These are phyloP conservation scores for Umbellularia californica DNA, from an alignment of 164 flowering plant species.

Conservation along the genomic window DNA sequence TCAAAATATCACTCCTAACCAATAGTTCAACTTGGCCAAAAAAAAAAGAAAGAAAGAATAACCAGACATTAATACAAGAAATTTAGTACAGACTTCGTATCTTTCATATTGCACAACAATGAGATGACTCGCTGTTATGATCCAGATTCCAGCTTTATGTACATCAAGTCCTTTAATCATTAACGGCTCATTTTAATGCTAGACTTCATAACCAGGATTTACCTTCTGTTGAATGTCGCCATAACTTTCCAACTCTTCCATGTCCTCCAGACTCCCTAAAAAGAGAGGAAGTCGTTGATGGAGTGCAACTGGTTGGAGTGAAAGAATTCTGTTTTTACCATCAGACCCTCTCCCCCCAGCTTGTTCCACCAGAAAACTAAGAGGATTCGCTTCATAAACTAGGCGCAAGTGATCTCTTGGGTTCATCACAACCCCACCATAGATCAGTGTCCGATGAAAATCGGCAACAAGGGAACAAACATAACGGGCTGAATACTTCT, in stretches of 20 bases:
- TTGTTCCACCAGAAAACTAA: constrained; percentile 87
- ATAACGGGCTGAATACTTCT: constrained; percentile 94
- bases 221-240: constrained; percentile 88
- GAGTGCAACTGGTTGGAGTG: constrained; percentile 73
- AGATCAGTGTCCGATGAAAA: constrained; percentile 81
- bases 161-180: not conserved
- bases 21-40: too few relatives aligned
- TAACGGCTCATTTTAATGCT: constrained; percentile 3
- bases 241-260: constrained; percentile 86
- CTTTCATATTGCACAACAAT: not conserved
- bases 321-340: constrained; percentile 76
- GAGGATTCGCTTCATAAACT: constrained; percentile 91
- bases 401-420: constrained; percentile 95
- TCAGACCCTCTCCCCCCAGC: constrained; percentile 94
- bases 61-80: not conserved
- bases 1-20: too few relatives aligned
- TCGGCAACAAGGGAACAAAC: constrained; percentile 96
- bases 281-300: constrained; percentile 94
- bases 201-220: constrained; percentile 94
- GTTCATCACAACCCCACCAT: constrained; percentile 94
- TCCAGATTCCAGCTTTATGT: not conserved
- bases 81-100: not conserved
- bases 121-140: not conserved
- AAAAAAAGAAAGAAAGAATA: not conserved
- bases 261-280: constrained; percentile 79